A percentile compares a stretch with the other conserved stretches of the same genome.
phyloP scores from a whole-genome alignment of 2,329 filamentous ascomycete species.

The Neophaeococcomyces aloes region DNA sequence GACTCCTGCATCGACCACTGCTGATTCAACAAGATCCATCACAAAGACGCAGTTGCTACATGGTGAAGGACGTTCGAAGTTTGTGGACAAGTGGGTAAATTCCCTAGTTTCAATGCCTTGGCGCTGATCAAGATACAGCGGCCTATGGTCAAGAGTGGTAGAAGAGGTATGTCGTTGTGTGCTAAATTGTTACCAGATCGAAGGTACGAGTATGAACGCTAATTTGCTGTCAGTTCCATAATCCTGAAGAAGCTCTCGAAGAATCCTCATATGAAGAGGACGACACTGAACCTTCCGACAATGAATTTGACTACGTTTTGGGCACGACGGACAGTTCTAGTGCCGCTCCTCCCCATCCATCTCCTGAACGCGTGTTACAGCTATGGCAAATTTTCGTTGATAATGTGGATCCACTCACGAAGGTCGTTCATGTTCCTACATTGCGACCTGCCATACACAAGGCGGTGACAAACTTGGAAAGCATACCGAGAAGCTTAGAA shows the following conservation, averaged over 20 bases:
- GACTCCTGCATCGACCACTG: slow-evolving; percentile 10
- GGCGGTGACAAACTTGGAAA: slow-evolving; percentile 15
- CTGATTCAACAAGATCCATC: slow-evolving; percentile 11
- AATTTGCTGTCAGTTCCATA: slow-evolving; percentile 21
- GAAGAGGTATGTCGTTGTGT: slow-evolving; percentile 20
- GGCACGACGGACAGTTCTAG: slow-evolving; percentile 8
- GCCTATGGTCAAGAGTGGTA: slow-evolving; percentile 23
- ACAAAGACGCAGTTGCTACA: slow-evolving; percentile 18
- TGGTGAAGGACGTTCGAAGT: slow-evolving; percentile 13
- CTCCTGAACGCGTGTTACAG: slow-evolving; percentile 16
- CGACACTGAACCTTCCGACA: slow-evolving; percentile 19
- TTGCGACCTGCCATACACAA: slow-evolving; percentile 23
- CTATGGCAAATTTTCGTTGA: slow-evolving; percentile 23
- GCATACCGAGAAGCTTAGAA: slow-evolving; percentile 19
- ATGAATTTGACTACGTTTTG: slow-evolving; percentile 23
- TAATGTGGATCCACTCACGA: slow-evolving; percentile 23
- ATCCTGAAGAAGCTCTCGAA: slow-evolving; percentile 14
- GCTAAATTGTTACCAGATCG: not conserved
- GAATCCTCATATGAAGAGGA: slow-evolving; percentile 16
- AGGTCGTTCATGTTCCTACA: slow-evolving; percentile 23
- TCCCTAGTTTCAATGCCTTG: not conserved
- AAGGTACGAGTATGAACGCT: slow-evolving; percentile 4
- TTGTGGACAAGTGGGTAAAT: slow-evolving; percentile 21
- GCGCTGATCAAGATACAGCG: slow-evolving; percentile 18
- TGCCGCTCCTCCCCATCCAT: slow-evolving; percentile 13